Base-by-base conservation (phyloP, 2,329 filamentous ascomycete species). In the Epichloe aotearoae region DNA sequence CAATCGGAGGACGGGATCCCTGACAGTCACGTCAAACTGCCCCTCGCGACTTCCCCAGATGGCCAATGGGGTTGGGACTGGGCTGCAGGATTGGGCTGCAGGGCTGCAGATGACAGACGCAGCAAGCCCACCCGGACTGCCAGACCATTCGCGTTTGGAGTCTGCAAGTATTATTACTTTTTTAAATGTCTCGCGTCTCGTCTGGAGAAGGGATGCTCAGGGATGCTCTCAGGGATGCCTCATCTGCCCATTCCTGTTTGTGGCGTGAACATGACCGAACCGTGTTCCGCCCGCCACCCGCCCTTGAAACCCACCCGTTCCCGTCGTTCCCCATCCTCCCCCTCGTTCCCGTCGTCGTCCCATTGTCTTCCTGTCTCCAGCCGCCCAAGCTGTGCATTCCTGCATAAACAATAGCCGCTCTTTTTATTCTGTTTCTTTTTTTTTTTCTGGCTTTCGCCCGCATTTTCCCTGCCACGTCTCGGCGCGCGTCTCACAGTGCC, bases 321-420 rank as follows among this genome's bases (percentile, higher is more conserved):
- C 36, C 14, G 3, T 2, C 36, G 14, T 47, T 34, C n/a, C 33
- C 20, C 4, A 1, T 23, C 20, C 5, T 26, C 20, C 47, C 19
- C 14, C 2, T 30, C 36, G 36, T 47, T 20, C n/a, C 33, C 17
- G 5, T 38, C 39, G 2, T 19, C 14, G 40, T 8, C 19, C 37
- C 23, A 39, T 34, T 45, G 40, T 50, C 48, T 43, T 30, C 11
- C 14, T 36, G 37, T 38, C 49, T 11, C 43, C 38, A 51, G 40
- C 44, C 37, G 43, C 8, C 43, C 36, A n/a, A 23, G 34, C 17
- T 14, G 8, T 50, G 39, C 51, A 50, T 50, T 52, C 47, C 51
- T 38, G 30, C 39, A 15, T 19, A 19, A 15, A 44, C 51, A 50
- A 52, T 44, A 52, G 44, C 40, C 38, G 41, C 45, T 45, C 38